Evolutionary conservation across 163 green algal species (phyloP), one percentile per base, ranked within the genome.

Genomic region (Scenedesmus sp.): DNA sequence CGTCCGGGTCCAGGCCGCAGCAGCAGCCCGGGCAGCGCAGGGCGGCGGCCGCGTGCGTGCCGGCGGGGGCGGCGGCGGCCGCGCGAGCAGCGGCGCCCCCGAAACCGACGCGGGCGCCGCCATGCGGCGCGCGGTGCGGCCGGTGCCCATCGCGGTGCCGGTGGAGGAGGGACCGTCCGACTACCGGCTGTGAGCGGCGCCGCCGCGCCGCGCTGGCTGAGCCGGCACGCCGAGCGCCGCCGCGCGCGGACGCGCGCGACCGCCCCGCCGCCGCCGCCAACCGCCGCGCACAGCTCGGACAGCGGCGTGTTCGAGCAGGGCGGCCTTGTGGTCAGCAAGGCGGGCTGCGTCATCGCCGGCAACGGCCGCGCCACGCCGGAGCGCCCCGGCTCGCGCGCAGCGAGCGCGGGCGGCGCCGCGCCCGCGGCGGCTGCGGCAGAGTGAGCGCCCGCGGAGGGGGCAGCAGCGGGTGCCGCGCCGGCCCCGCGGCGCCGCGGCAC

Each of bases 291-390:
- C 53, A 62, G 53, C 22, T 36, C 50, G 22, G 63, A 81, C 51
- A 75, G 62, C 53, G 74, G 74, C 36, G 74, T 81, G 36, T 81
- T 75, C 53, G 39, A 67, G 10, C 28, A 64, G 22, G 74, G 63
- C 3, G 63, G 53, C 3, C 15, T 81, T 11, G 50, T 75, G 7
- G 34, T 81, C 34, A 81, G 74, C 74, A 81, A 75, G 39, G 31
- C 28, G 9, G 74, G 74, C 34, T 81, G 74, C 63, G 50, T 81
- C 26, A 81, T 81, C 36, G 24, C 44, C 7, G 42, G 26, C n/a
- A 22, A 48, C 47, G 31, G 20, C 9, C n/a, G 9, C 6, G 22
- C 4, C 22, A 33, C n/a, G 53, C 53, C n/a, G 22, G 3, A 33
- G 20, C 53, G 20, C 4, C 26, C 2, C 53, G n/a, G 9, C 50